These are phyloP conservation scores for Orbilia ellipsospora DNA, from an alignment of 2,329 filamentous ascomycete species.

Conservation along the genomic window DNA sequence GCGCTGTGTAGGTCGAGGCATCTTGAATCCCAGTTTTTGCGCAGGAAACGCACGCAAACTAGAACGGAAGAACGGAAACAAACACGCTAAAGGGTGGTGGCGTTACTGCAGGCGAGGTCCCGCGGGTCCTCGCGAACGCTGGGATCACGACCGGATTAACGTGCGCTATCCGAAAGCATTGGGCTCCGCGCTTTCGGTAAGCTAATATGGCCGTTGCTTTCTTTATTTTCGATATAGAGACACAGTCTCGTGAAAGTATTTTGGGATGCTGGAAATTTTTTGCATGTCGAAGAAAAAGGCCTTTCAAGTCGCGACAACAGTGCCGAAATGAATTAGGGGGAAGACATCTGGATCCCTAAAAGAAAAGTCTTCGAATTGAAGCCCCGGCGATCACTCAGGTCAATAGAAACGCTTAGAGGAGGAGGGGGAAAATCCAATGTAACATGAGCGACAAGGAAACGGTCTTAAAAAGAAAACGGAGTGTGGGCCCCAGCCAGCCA, in stretches of 20 bases:
- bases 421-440: conserved; percentile 45
- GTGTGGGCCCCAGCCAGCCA: conserved; percentile 19
- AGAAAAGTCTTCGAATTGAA: conserved; percentile 30
- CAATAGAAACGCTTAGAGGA: conserved; percentile 33
- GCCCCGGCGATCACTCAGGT: conserved; percentile 22
- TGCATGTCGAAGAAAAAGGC: conserved; percentile 12
- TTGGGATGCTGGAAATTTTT: conserved; percentile 15
- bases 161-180: conserved; percentile 30
- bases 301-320: conserved; percentile 14
- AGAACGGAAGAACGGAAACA: conserved; percentile 23
- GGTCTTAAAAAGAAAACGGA: conserved; percentile 43
- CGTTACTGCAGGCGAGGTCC: conserved; percentile 47
- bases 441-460: conserved; percentile 45
- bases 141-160: conserved; percentile 3
- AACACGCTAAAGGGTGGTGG: conserved; percentile 51
- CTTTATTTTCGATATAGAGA: conserved; percentile 24
- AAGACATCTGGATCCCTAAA: conserved; percentile 6
- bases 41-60: conserved; percentile 17
- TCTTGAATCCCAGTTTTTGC: conserved; percentile 13
- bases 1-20: conserved; percentile 51
- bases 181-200: conserved; percentile 34
- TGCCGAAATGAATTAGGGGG: conserved; percentile 29
- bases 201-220: conserved; percentile 5
- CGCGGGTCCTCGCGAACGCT: conserved; percentile 16
- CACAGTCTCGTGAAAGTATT: conserved; percentile 28